These are phyloP conservation scores for Fusarium setosum DNA, from an alignment of 2,329 filamentous ascomycete species.

Conservation along the genomic window DNA sequence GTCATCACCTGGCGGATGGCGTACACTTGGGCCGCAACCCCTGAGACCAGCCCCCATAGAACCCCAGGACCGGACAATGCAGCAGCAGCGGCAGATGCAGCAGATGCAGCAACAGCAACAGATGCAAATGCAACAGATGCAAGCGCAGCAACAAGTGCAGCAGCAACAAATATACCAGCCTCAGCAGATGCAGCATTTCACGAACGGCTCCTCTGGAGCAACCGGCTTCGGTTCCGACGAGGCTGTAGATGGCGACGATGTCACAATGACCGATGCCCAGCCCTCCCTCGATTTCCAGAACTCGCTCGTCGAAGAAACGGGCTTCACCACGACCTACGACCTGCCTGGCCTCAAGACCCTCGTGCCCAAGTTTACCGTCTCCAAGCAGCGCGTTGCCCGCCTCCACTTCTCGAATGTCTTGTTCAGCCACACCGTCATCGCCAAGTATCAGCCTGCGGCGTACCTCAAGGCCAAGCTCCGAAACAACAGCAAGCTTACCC, in stretches of 20 bases:
- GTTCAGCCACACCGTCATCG: slow-evolving; percentile 69
- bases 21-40: too few relatives aligned
- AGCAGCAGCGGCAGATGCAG: not conserved
- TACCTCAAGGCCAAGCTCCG: slow-evolving; percentile 69
- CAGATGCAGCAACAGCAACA: slow-evolving; percentile 13
- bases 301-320: slow-evolving; percentile 67
- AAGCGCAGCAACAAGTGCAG: slow-evolving; percentile 6
- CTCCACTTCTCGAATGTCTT: slow-evolving; percentile 61
- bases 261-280: slow-evolving; percentile 49
- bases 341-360: slow-evolving; percentile 69
- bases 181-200: slow-evolving; percentile 4
- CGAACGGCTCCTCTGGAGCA: too few relatives aligned
- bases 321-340: slow-evolving; percentile 71
- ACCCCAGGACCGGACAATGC: too few relatives aligned
- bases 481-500: slow-evolving; percentile 66
- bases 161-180: too few relatives aligned
- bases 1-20: not conserved
- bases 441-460: slow-evolving; percentile 69
- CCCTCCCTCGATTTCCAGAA: slow-evolving; percentile 53
- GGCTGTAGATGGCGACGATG: slow-evolving; percentile 43
- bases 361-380: slow-evolving; percentile 59
- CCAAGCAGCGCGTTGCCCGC: slow-evolving; percentile 70
- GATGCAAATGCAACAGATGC: not conserved
- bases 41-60: too few relatives aligned
- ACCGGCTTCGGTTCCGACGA: not conserved